Evolutionary conservation across 2,329 filamentous ascomycete genomes (phyloP).

Genomic region (Pseudocercospora pini-densiflorae): DNA sequence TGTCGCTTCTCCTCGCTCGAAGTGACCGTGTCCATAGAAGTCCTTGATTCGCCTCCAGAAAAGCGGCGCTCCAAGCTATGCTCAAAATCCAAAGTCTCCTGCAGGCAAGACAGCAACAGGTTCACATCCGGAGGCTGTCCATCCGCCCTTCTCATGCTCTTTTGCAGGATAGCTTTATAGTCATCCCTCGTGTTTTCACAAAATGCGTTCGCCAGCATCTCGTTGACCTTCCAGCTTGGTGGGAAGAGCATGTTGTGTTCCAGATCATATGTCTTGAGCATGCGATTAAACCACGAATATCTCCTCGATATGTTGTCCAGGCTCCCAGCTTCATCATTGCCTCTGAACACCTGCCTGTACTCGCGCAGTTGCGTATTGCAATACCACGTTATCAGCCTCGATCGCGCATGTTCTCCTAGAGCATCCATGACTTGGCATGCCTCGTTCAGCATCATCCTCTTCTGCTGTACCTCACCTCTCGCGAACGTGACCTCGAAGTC

Average conservation of each 20-base stretch:
- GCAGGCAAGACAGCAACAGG: conserved; percentile 82
- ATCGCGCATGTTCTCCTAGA: conserved; percentile 82
- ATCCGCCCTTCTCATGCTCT: conserved; percentile 77
- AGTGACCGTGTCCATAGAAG: conserved; percentile 83
- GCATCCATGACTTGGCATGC: conserved; percentile 95
- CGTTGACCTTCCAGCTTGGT: conserved; percentile 83
- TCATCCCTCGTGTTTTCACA: conserved; percentile 96
- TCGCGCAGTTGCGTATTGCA: conserved; percentile 96
- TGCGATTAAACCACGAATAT: conserved; percentile 96
- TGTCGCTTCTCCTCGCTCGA: conserved; percentile 73
- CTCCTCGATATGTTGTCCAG: conserved; percentile 94
- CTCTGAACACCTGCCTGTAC: conserved; percentile 93
- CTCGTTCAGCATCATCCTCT: conserved; percentile 75
- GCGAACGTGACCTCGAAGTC: conserved; percentile 97
- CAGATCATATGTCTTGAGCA: conserved; percentile 93
- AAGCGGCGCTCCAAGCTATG: conserved; percentile 87
- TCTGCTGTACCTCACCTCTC: conserved; percentile 77
- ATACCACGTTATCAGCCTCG: conserved; percentile 90
- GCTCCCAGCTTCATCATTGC: conserved; percentile 94
- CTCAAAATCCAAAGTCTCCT: conserved; percentile 97
- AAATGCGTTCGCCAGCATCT: conserved; percentile 86
- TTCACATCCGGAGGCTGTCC: conserved; percentile 87
- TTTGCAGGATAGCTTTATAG: conserved; percentile 89
- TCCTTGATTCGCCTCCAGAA: conserved; percentile 64
- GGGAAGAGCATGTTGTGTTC: conserved; percentile 92